phyloP scores from a whole-genome alignment of 371 early-diverging fungal species.

The Mortierella sp. region DNA sequence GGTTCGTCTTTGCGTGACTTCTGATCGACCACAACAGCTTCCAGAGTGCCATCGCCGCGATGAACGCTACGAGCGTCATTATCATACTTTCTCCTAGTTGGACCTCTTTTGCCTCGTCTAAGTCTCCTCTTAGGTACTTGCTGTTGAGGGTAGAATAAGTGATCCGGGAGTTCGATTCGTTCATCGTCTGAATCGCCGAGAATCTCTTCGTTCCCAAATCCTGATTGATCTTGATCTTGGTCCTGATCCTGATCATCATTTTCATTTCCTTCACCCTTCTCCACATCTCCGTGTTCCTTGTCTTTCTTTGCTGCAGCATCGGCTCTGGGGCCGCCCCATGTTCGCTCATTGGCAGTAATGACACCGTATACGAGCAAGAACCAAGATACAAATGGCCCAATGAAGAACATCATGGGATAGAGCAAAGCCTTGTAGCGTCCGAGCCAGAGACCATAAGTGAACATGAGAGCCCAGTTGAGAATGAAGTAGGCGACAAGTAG shows the following conservation, averaged over 20 bases:
- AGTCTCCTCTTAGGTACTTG: constrained; percentile 4
- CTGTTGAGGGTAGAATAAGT: constrained; percentile 23
- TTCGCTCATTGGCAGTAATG: constrained; percentile 41
- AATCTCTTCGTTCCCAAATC: constrained; percentile 3
- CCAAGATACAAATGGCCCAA: constrained; percentile 38
- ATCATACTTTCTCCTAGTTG: neutral
- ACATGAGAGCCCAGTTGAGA: constrained; percentile 30
- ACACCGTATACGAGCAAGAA: constrained; percentile 36
- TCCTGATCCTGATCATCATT: neutral
- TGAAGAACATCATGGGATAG: constrained; percentile 32
- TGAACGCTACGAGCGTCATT: neutral
- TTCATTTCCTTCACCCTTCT: neutral
- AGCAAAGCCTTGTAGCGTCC: constrained; percentile 35
- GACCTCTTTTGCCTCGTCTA: neutral
- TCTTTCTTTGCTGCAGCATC: constrained; percentile 17
- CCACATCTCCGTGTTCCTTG: constrained; percentile 2
- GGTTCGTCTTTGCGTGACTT: neutral
- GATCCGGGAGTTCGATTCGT: constrained; percentile 18
- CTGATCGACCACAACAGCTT: neutral
- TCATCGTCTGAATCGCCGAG: constrained; percentile 10
- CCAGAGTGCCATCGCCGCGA: neutral
- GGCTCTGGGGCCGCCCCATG: constrained; percentile 49
- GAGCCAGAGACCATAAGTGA: constrained; percentile 28
- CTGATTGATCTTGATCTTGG: neutral
- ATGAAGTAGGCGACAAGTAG: constrained; percentile 23